Evolutionary conservation across 129 eudicot genomes (phyloP), one percentile per base, ranked within the genome.

Genomic region (Logfia minima): DNA sequence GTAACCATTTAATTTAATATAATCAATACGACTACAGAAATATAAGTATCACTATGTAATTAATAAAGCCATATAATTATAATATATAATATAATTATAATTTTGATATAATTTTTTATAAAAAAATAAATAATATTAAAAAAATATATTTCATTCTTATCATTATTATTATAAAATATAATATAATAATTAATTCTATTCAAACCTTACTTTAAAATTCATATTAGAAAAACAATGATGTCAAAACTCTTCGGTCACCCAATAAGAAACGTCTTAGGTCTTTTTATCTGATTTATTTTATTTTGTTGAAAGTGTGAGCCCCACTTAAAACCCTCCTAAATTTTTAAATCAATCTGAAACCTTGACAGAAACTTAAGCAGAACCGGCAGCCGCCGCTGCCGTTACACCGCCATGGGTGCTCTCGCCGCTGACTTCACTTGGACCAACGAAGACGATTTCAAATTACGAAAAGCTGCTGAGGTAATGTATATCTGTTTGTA

Each of bases 401-500:
- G 63, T 32, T 52, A 51, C 74, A 76, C 72, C 60, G 68, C 76
- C 72, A 92, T 92, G 98, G 98, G 93, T 45, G 93, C 91, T 56
- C 77, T 88, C 59, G 83, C 92, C 75, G 84, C 81, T 2, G 68
- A 62, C 56, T 10, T 48, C 60, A 60, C 75, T 68, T 92, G 98
- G 96, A 75, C 80, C 68, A 84, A 83, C 0, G 85, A 85, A 76
- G 98, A 92, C 63, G 96, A 92, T 71, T 79, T 75, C 53, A 70
- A 83, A 78, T 86, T 92, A n/a, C 86, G 85, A 70, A 85, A 80
- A 74, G 86, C 98, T 61, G 83, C 88, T 0, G 96, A 92, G 93
- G 98, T 90, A 74, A 48, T 41, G 59, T 52, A 48, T 48, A 48
- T 48, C 26, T 58, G 24, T n/a, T 55, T 24, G 58, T 34, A 10